A percentile compares a stretch with the other conserved stretches of the same genome.
Conservation (phyloP, 2,329 filamentous ascomycete species). For the Ascochyta lentis region DNA sequence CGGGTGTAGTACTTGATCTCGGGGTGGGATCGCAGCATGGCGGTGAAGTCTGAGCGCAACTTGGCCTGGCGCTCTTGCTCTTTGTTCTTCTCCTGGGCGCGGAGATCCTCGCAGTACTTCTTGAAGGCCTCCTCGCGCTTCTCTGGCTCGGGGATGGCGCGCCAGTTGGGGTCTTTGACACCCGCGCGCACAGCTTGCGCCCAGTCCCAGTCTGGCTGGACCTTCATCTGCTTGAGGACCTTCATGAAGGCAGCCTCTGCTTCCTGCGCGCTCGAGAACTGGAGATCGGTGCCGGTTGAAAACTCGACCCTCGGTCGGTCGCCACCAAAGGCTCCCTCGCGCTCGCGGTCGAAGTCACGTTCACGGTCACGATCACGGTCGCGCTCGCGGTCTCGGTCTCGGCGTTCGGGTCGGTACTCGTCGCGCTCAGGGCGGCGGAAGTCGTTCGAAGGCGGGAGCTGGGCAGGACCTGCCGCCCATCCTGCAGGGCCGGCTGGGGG, state of each 20-base stretch:
- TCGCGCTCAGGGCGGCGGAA: constrained; percentile 40
- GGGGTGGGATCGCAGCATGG: constrained; percentile 93
- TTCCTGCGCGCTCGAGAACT: constrained; percentile 69
- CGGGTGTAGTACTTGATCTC: constrained; percentile 97
- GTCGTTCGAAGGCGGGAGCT: constrained; percentile 50
- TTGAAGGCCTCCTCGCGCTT: constrained; percentile 91
- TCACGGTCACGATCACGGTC: constrained; percentile 34
- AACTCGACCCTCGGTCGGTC: constrained; percentile 43
- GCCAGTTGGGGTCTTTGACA: constrained; percentile 90
- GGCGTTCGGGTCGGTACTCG: constrained; percentile 38
- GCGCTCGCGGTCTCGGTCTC: constrained; percentile 43
- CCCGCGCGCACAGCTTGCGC: constrained; percentile 84
- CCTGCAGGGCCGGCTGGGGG: constrained; percentile 52
- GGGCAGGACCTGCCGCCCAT: constrained; percentile 65
- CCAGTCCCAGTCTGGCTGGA: constrained; percentile 93
- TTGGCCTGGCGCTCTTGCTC: constrained; percentile 93
- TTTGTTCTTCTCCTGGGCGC: constrained; percentile 90
- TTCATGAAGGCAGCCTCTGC: constrained; percentile 94
- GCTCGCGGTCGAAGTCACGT: constrained; percentile 56
- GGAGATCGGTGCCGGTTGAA: constrained; percentile 61
- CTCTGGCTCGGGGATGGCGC: constrained; percentile 89
- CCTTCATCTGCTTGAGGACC: constrained; percentile 80
- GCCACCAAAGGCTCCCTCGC: constrained; percentile 55
- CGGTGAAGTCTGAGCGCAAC: constrained; percentile 90
- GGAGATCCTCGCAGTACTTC: constrained; percentile 90